Base-by-base conservation (phyloP, 345 rosid genomes). In the Gossypium longicalyx region DNA sequence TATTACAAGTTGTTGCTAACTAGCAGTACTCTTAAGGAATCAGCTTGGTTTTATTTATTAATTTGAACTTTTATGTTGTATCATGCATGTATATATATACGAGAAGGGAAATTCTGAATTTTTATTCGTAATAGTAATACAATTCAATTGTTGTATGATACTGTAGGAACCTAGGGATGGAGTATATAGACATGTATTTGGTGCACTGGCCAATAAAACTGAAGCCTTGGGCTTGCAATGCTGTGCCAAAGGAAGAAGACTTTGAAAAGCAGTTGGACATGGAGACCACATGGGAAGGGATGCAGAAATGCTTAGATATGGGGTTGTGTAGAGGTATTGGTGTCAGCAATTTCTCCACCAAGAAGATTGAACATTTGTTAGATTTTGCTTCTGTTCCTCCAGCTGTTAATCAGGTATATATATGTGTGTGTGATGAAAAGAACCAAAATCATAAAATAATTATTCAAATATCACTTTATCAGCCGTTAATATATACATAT, bases 181-280 rank as follows among this genome's bases (percentile, higher is more conserved):
- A 94, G 66, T 87, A 87, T 66, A 13, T 86, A 63, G 98, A 94
- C 81, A 83, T 88, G 92, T 94, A 94, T 70, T 76, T 94, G 84
- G 97, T 94, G 79, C 98, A 94, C 76, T 94, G 97, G 97, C 98
- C 98, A 5, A 81, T 94, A 76, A 94, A 87, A 82, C 79, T 90
- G 78, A 92, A 89, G 83, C 94, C 94, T 19, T 82, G 90, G 88
- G 85, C 78, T 9, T 53, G 17, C 38, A 56, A 77, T 19, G 75
- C 94, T 8, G 80, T 90, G 41, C 97, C 94, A 0, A 74, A 80
- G 9, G 97, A 90, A 79, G 91, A 88, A 38, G 97, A 94, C 54
- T 90, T 88, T 79, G 90, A 86, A 77, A 23, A 77, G 72, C 3
- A 61, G 3, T 80, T 92, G 48, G 94, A 91, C 29, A 76, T 88